These are phyloP conservation scores for Pythium sp. DNA, from an alignment of 352 stramenopile genomes.

Conservation along the genomic window DNA sequence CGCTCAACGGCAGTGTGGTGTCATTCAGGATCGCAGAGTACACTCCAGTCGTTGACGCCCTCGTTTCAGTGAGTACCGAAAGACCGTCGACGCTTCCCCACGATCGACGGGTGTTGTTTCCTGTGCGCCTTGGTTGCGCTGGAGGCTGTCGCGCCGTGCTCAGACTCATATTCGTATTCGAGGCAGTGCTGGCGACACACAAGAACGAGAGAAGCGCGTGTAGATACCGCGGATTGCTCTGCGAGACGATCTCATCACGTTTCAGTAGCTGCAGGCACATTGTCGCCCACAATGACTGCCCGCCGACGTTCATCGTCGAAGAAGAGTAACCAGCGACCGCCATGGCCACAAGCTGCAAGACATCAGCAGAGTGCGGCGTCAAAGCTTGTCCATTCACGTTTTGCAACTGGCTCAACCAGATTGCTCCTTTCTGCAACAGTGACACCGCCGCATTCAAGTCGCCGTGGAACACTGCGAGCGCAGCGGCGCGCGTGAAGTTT, in stretches of 20 bases:
- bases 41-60: conserved; percentile 27
- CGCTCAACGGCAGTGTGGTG: conserved; percentile 79
- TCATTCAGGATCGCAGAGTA: conserved; percentile 87
- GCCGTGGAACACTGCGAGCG: conserved; percentile 82
- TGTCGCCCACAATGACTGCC: conserved; percentile 60
- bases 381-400: conserved; percentile 25
- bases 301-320: conserved; percentile 33
- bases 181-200: conserved; percentile 39
- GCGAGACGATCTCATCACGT: conserved; percentile 67
- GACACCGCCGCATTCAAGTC: conserved; percentile 66
- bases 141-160: conserved; percentile 25
- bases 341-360: conserved; percentile 89
- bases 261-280: conserved; percentile 82
- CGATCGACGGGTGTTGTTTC: conserved; percentile 34
- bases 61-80: conserved; percentile 23
- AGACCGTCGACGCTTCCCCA: conserved; percentile 70
- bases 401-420: conserved; percentile 58
- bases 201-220: conserved; percentile 80
- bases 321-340: conserved; percentile 80
- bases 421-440: conserved; percentile 69
- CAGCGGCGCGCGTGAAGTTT: conserved; percentile 65
- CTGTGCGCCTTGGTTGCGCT: conserved; percentile 25
- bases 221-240: conserved; percentile 69
- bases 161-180: conserved; percentile 22
- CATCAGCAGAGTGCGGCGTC: conserved; percentile 55